Base-by-base conservation (phyloP, 139 green algal genomes). In the Microglena sp. region DNA sequence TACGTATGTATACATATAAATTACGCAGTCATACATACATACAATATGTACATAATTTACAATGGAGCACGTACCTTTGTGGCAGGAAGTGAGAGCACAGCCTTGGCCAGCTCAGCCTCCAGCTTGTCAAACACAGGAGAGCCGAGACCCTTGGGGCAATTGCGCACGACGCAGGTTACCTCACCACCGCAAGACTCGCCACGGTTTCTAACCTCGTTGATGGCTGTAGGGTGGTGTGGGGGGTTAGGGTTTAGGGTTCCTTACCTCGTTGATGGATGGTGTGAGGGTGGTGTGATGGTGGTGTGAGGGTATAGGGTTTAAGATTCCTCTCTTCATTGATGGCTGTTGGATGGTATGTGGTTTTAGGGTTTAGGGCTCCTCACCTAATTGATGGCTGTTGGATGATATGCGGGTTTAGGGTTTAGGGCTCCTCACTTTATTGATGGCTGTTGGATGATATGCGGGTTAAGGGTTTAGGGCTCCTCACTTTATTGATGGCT, bases 51-150 rank as follows among this genome's bases (percentile, higher is more conserved):
- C 24, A 6, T 7, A 46, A 46, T n/a, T 11, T 59, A 32, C 15
- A 30, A 24, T 24, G 6, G 15, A 5, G 36, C 8, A 15, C 55
- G 5, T 34, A 85, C 83, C 82, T 99, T 97, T 27, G 92, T 96
- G 6, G 94, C 94, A 3, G 93, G 93, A 59, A 99, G 82, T 11
- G 76, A 91, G 78, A 99, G 92, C 58, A 97, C 80, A 1, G 94
- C 94, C 75, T 94, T 92, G 29, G 91, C 93, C 29, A 99, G 81
- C 68, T 99, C 93, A 5, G 94, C 94, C 76, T 99, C 94, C 66
- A 99, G 87, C 81, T 98, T 98, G 81, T 93, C 88, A 78, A 99
- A 99, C 36, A 98, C 94, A 4, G 94, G 94, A 1, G 80, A 72
- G 60, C 94, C 92, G 4, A 77, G 64, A 8, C 93, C 94, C 69